phyloP scores from a whole-genome alignment of 2,329 filamentous ascomycete species.

The Leptoxyphium fumago region DNA sequence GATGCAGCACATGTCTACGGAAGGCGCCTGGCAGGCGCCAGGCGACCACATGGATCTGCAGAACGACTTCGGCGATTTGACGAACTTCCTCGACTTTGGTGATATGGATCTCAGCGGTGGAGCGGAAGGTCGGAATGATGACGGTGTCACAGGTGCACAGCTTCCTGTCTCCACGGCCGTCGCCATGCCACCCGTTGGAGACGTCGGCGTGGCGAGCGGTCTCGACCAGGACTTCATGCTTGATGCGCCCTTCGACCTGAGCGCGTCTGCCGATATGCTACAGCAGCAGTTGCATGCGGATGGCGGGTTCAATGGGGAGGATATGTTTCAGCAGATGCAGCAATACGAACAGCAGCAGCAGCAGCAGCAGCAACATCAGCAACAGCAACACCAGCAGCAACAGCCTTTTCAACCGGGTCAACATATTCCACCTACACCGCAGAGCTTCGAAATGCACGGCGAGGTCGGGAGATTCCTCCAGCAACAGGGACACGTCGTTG shows the following conservation, averaged over 20 bases:
- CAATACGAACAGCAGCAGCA: slow-evolving; percentile 11
- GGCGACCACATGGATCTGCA: slow-evolving; percentile 24
- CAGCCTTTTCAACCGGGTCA: slow-evolving; percentile 19
- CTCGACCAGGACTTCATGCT: neutral
- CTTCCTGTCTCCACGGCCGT: neutral
- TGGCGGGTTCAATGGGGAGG: slow-evolving; percentile 2
- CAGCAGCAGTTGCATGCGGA: slow-evolving; percentile 7
- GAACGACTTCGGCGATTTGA: slow-evolving; percentile 27
- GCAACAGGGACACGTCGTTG: slow-evolving; percentile 39
- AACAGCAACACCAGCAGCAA: slow-evolving; percentile 21
- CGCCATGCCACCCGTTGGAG: neutral
- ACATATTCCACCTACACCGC: slow-evolving; percentile 59
- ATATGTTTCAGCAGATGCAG: slow-evolving; percentile 9
- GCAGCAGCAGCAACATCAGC: slow-evolving; percentile 8
- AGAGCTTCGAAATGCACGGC: slow-evolving; percentile 61
- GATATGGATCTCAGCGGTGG: slow-evolving; percentile 16
- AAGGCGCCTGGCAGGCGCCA: slow-evolving; percentile 17
- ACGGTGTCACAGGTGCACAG: neutral
- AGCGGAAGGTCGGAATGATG: neutral
- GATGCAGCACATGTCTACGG: slow-evolving; percentile 23
- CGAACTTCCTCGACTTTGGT: slow-evolving; percentile 27
- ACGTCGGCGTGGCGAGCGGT: neutral
- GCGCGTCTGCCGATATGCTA: neutral
- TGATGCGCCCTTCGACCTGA: neutral
- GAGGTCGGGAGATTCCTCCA: slow-evolving; percentile 42